Conservation (phyloP, 495 filamentous ascomycete genomes). For the Cryomyces minteri region DNA sequence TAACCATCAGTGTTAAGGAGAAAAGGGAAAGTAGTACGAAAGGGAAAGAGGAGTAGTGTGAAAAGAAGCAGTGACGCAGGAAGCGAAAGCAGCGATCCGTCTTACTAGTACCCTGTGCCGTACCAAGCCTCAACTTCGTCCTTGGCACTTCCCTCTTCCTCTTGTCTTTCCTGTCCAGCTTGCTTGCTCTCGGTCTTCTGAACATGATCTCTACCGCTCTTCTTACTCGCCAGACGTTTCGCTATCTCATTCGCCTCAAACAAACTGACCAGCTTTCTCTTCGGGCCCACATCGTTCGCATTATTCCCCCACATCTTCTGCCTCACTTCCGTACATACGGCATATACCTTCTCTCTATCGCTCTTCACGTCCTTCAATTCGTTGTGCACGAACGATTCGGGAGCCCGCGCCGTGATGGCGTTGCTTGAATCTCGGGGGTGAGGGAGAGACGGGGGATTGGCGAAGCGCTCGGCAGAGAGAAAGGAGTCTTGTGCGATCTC, state of each 20-base stretch:
- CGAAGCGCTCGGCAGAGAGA: constrained; percentile 19
- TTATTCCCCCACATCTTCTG: constrained; percentile 4
- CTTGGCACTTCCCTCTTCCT: too few species aligned
- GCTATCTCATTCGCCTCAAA: constrained; percentile 58
- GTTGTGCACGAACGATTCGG: constrained; percentile 10
- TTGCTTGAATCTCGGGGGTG: background rate
- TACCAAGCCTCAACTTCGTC: too few species aligned
- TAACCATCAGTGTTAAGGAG: too few species aligned
- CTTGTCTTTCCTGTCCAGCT: too few species aligned
- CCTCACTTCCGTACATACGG: constrained; percentile 6
- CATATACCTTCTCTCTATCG: constrained; percentile 6
- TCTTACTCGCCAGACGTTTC: constrained; percentile 30
- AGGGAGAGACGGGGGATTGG: background rate
- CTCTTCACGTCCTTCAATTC: constrained; percentile 2
- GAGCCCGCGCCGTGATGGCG: background rate
- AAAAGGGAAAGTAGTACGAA: too few species aligned
- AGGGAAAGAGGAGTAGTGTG: too few species aligned
- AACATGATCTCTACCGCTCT: background rate
- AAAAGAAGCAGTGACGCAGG: too few species aligned
- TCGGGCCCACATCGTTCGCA: constrained; percentile 16
- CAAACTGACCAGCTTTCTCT: constrained; percentile 45
- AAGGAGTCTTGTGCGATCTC: constrained; percentile 41
- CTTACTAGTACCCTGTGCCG: too few species aligned
- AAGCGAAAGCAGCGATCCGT: too few species aligned
- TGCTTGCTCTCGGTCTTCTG: too few species aligned